These are phyloP conservation scores for Talaromyces rugulosus DNA, from an alignment of 2,329 filamentous ascomycete genomes.

Conservation along the genomic window DNA sequence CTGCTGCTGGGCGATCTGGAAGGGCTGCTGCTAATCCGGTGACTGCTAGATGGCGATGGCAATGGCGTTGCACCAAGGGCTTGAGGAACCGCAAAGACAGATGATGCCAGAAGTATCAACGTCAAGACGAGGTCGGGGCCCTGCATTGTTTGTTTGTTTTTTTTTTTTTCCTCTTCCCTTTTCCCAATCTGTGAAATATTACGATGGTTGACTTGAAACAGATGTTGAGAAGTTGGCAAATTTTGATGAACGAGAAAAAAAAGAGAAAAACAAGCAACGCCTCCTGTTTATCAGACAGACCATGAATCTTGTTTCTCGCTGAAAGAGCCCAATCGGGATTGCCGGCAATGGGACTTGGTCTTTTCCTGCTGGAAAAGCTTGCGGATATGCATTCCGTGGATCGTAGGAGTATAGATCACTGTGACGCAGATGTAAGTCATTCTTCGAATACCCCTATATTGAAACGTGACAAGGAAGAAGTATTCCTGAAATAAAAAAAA, in stretches of 20 bases:
- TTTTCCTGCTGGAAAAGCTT: neutral
- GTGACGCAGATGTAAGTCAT: neutral
- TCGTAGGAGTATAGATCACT: neutral
- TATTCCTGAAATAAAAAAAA: neutral
- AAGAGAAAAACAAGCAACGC: neutral
- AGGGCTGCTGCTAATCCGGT: neutral
- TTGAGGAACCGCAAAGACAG: slow-evolving; percentile 9
- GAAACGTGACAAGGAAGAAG: neutral
- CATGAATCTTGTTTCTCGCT: neutral
- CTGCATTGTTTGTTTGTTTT: neutral
- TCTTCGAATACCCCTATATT: neutral
- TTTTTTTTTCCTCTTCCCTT: neutral
- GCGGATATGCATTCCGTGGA: neutral
- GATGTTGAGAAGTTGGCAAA: neutral
- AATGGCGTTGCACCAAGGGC: neutral
- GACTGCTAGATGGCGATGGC: too few relatives aligned
- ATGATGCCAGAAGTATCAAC: slow-evolving; percentile 6
- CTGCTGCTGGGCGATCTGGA: neutral
- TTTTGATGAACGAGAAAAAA: neutral
- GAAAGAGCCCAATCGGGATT: neutral
- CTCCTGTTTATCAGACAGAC: neutral
- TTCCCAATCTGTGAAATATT: neutral
- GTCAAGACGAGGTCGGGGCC: neutral
- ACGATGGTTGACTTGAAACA: neutral
- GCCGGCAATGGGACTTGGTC: neutral